A percentile compares a stretch with the other conserved stretches of the same genome.
phyloP scores from a whole-genome alignment of 179 eudicot species.

The Pouteria campechiana region DNA sequence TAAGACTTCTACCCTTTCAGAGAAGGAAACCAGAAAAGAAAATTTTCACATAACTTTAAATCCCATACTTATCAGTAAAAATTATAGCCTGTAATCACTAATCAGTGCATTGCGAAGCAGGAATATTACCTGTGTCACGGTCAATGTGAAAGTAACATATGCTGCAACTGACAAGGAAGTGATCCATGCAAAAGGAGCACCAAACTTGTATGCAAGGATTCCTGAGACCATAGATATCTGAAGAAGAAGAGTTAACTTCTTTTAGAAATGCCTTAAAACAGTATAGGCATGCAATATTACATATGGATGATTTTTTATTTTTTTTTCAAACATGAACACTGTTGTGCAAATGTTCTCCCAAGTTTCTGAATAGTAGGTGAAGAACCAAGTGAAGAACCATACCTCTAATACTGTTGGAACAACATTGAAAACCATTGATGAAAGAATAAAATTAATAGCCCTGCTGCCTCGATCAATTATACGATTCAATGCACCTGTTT shows the following conservation, averaged over 20 bases:
- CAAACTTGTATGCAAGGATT: conserved; percentile 91
- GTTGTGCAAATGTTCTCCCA: no score
- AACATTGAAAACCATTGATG: conserved; percentile 91
- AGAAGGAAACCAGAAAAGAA: no score
- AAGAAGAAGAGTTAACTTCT: conserved; percentile 11
- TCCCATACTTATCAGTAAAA: no score
- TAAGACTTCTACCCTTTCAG: no score
- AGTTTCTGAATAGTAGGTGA: no score
- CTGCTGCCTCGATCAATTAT: conserved; percentile 99
- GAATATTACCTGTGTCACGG: conserved; percentile 69
- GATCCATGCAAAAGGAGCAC: conserved; percentile 94
- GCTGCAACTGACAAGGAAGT: conserved; percentile 92
- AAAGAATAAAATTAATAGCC: conserved; percentile 89
- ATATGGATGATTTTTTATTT: no score
- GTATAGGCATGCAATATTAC: no score
- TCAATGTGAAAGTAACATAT: conserved; percentile 73
- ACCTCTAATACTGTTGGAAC: conserved; percentile 95
- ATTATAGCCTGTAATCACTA: no score
- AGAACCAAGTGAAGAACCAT: conserved; percentile 6
- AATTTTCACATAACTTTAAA: no score
- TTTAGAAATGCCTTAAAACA: no score
- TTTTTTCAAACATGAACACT: no score
- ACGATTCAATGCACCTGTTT: conserved; percentile 88
- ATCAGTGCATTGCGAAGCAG: not conserved
- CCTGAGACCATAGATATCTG: conserved; percentile 98